Base-by-base conservation (phyloP, 352 stramenopile genomes). In the Plasmopara halstedii region DNA sequence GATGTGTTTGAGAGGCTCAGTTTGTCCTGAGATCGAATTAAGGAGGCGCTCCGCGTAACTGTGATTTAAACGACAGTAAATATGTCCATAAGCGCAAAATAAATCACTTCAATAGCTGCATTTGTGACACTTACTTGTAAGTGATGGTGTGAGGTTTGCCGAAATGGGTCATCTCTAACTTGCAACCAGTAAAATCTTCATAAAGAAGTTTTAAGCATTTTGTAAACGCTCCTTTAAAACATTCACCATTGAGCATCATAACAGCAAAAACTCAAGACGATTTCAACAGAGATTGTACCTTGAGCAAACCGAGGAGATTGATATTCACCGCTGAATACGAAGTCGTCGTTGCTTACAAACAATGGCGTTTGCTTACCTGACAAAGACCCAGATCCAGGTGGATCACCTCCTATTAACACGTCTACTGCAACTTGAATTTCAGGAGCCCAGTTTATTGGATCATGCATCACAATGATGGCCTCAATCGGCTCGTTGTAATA, bases 341-440 rank as follows among this genome's bases (percentile, higher is more conserved):
- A 92, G 60, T 95, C 85, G 45, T 91, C 78, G 43, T 95, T 95
- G 60, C 79, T 89, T 13, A 85, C 48, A 34, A 79, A 95, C 17
- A 94, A 53, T 2, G 79, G 81, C 22, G 85, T 89, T 42, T 90
- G 83, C 37, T 63, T 79, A 18, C 65, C 67, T 15, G 56, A 64
- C 0, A 50, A 21, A 14, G 50, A 46, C 13, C 75, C 80, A 50
- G 62, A 86, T 38, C 77, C 77, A 60, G 76, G 71, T 9, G 81
- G 79, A 22, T 88, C 56, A 11, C 85, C 74, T 73, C 83, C 86
- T 23, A 89, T 81, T 14, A 96, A 62, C n/a, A 93, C 75, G 46
- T 96, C 86, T 10, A 93, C 62, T 2, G 82, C 72, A n/a, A 96
- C 73, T 53, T 96, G 86, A 37, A 95, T 69, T 44, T 95, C 85